phyloP scores from a whole-genome alignment of 2,329 filamentous ascomycete genomes.

The Colletotrichum sp. region DNA sequence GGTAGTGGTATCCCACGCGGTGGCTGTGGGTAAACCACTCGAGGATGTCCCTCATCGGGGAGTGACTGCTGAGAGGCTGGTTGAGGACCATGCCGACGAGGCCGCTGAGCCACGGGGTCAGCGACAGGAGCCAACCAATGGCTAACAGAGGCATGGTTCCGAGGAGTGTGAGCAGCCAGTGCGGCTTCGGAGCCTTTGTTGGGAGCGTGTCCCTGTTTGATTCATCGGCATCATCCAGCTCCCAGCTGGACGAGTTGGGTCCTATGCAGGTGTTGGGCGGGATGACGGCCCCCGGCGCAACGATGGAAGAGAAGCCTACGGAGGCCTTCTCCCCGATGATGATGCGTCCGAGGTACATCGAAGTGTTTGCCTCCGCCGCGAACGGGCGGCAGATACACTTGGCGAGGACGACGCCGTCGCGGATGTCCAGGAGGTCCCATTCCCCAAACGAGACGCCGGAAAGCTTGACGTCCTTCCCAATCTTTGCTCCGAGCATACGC shows the following conservation, averaged over 20 bases:
- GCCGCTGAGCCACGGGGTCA: slow-evolving; percentile 49
- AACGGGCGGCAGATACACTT: slow-evolving; percentile 54
- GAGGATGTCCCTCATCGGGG: slow-evolving; percentile 45
- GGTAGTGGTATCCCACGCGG: slow-evolving; percentile 54
- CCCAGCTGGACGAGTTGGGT: slow-evolving; percentile 63
- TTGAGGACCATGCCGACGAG: slow-evolving; percentile 69
- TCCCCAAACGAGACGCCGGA: slow-evolving; percentile 52
- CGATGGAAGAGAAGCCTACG: slow-evolving; percentile 52
- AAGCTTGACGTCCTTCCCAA: slow-evolving; percentile 57
- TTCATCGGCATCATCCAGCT: slow-evolving; percentile 51
- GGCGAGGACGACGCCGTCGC: slow-evolving; percentile 52
- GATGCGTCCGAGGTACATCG: slow-evolving; percentile 61
- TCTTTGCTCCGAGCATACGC: slow-evolving; percentile 56
- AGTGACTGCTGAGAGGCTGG: slow-evolving; percentile 33
- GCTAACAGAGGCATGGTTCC: slow-evolving; percentile 46
- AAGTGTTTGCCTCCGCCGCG: slow-evolving; percentile 59
- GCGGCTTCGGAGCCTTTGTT: slow-evolving; percentile 42
- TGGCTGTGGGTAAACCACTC: slow-evolving; percentile 53
- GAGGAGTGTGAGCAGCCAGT: slow-evolving; percentile 48
- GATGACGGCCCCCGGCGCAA: slow-evolving; percentile 54
- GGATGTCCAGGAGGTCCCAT: slow-evolving; percentile 61
- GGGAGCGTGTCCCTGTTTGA: slow-evolving; percentile 48
- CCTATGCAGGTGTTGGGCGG: slow-evolving; percentile 58
- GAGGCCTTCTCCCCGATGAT: slow-evolving; percentile 50
- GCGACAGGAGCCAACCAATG: slow-evolving; percentile 43